Evolutionary conservation across 495 filamentous ascomycete species (phyloP), one percentile per base, ranked within the genome.

Genomic region (Delitschia confertaspora): DNA sequence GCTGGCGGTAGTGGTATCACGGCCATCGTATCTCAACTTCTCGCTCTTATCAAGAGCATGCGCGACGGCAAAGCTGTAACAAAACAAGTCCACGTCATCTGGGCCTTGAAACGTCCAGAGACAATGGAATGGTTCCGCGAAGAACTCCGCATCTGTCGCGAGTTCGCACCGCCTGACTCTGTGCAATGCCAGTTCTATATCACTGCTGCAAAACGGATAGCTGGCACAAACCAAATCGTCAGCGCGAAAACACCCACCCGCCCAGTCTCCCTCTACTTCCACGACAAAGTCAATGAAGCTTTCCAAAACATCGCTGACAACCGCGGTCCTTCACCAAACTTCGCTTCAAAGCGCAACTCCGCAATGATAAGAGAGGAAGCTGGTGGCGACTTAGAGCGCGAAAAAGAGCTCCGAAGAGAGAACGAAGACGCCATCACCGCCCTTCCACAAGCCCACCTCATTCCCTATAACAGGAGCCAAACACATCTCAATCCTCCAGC

Each of bases 101-200:
- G 89, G 89, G 79, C 88, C 14, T 67, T 96, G 33, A 89, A 88
- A 60, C 77, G 80, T 38, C 75, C 85, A 25, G 89, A 95, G 64
- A 85, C 85, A 6, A 88, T 96, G 75, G 87, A 93, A 60, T 96
- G 89, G 89, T 96, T 96, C 72, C 83, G 84, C 59, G 89, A 95
- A 66, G 91, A 95, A 60, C 70, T 95, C 31, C 72, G 85, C 34
- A 87, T 95, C 54, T 91, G 88, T 65, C 71, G 85, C 47, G 82
- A 95, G 58, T 78, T 74, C 51, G 83, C 89, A 38, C 84, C 87
- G 19, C 75, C 84, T 33, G 82, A 88, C 62, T 76, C 79, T 19
- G 83, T 96, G 6, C 80, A 82, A 20, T 95, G 87, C 68, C 86
- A 93, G 61, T 95, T 95, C 69, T 96, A 83, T 65, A 82, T 95